Evolutionary conservation across 192 early-diverging fungal species (phyloP).

Genomic region (Coemansia sp.): DNA sequence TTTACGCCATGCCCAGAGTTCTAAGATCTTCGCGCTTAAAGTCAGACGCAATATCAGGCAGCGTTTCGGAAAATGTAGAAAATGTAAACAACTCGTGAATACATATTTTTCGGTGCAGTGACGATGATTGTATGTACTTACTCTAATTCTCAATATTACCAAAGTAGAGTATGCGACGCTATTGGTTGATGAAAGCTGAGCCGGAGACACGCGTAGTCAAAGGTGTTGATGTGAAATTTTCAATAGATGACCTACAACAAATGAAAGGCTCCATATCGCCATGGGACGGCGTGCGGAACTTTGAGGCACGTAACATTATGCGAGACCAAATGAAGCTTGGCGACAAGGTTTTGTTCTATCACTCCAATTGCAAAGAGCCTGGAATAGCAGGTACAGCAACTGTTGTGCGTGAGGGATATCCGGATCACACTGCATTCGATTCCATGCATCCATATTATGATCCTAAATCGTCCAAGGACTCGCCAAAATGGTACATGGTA

Average conservation of each 20-base stretch:
- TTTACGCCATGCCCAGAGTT: slow-evolving; percentile 14
- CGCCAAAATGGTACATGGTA: slow-evolving; percentile 84
- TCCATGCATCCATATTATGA: slow-evolving; percentile 74
- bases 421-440: slow-evolving; percentile 78
- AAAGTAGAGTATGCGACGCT: slow-evolving; percentile 12
- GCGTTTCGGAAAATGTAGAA: neutral
- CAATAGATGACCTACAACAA: slow-evolving; percentile 64
- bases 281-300: slow-evolving; percentile 86
- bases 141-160: neutral
- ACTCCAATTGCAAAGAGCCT: slow-evolving; percentile 80
- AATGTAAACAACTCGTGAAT: slow-evolving; percentile 7
- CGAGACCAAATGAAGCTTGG: slow-evolving; percentile 70
- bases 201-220: slow-evolving; percentile 68
- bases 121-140: neutral
- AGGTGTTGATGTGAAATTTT: slow-evolving; percentile 65
- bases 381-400: slow-evolving; percentile 73
- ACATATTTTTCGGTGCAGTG: neutral
- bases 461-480: slow-evolving; percentile 60
- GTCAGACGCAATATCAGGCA: neutral
- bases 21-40: slow-evolving; percentile 13
- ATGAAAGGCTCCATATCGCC: slow-evolving; percentile 52
- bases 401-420: slow-evolving; percentile 65
- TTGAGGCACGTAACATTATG: slow-evolving; percentile 81
- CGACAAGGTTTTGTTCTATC: slow-evolving; percentile 76
- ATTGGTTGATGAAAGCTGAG: slow-evolving; percentile 85